Percentiles rank a stretch among this genome's conserved stretches.
Evolutionary conservation across 1,284 basidiomycete genomes (phyloP).

Genomic region (Leucoagaricus sp.): DNA sequence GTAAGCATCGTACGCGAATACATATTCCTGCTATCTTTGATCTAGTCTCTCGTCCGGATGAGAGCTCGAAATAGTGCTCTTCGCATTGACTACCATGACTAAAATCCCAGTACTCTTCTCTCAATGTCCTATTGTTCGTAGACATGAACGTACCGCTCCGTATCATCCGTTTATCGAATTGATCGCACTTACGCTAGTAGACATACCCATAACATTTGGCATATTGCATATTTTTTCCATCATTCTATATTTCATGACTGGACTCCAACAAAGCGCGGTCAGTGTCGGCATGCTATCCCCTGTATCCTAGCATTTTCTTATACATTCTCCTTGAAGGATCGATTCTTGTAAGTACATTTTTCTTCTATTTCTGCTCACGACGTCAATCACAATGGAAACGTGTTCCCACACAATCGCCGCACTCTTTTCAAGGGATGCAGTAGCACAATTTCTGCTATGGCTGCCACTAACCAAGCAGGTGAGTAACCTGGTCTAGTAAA

Average conservation of each 20-base stretch:
- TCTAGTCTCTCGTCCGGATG: background rate
- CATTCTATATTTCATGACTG: slow-evolving; percentile 68
- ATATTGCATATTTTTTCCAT: slow-evolving; percentile 53
- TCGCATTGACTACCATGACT: slow-evolving; percentile 58
- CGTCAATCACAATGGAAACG: slow-evolving; percentile 51
- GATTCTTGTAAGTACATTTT: slow-evolving; percentile 63
- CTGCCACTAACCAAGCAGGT: slow-evolving; percentile 50
- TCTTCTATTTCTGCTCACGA: slow-evolving; percentile 43
- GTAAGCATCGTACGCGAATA: slow-evolving; percentile 37
- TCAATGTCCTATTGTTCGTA: slow-evolving; percentile 72
- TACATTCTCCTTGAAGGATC: slow-evolving; percentile 24
- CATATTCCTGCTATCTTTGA: too few species aligned
- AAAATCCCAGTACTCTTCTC: slow-evolving; percentile 75
- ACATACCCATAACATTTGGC: slow-evolving; percentile 63
- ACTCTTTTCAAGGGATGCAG: slow-evolving; percentile 41
- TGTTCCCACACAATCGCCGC: slow-evolving; percentile 56
- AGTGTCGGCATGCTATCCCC: slow-evolving; percentile 5
- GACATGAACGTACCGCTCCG: slow-evolving; percentile 58
- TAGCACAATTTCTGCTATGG: slow-evolving; percentile 50
- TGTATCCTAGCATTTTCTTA: background rate
- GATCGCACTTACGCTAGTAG: slow-evolving; percentile 70
- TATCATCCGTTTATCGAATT: slow-evolving; percentile 71
- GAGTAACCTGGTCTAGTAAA: slow-evolving; percentile 9
- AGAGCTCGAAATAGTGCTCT: slow-evolving; percentile 40
- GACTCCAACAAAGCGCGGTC: slow-evolving; percentile 48